Percentiles rank a stretch among this genome's conserved stretches.
These are phyloP conservation scores for Sporopachydermia cereana DNA, from an alignment of 1,139 yeast genomes.

Conservation along the genomic window DNA sequence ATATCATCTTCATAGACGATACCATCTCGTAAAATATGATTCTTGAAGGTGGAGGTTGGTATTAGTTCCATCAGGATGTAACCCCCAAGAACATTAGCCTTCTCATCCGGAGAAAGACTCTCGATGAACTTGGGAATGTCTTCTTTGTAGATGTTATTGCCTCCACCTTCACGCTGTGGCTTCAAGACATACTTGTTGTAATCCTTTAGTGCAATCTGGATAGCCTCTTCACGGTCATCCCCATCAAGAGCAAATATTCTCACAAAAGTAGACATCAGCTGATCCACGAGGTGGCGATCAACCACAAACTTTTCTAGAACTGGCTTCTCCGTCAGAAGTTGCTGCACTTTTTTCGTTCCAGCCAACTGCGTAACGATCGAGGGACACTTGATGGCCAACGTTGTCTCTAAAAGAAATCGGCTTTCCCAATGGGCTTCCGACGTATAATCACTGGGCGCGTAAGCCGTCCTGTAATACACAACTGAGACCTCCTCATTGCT, in stretches of 20 bases:
- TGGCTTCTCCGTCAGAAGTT: conserved; percentile 51
- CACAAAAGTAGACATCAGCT: conserved; percentile 58
- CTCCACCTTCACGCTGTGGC: conserved; percentile 97
- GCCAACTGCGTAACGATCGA: conserved; percentile 78
- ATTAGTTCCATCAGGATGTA: conserved; percentile 92
- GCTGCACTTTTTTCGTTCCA: conserved; percentile 91
- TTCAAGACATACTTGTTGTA: conserved; percentile 75
- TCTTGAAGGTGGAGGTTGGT: conserved; percentile 55
- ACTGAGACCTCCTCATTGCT: conserved; percentile 69
- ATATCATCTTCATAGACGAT: conserved; percentile 54
- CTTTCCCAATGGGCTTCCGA: conserved; percentile 61
- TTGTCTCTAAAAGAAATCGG: conserved; percentile 56
- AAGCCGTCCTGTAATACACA: conserved; percentile 84
- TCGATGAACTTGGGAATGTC: conserved; percentile 68
- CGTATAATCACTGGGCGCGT: conserved; percentile 66
- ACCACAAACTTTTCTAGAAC: conserved; percentile 39
- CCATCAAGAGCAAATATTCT: conserved; percentile 73
- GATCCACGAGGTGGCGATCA: conserved; percentile 19
- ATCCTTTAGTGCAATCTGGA: conserved; percentile 48
- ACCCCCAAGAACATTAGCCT: conserved; percentile 75
- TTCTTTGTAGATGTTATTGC: conserved; percentile 79
- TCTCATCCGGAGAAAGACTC: conserved; percentile 23
- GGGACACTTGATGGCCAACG: conserved; percentile 84
- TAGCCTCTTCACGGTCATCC: conserved; percentile 53
- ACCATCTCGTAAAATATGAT: conserved; percentile 60